These are phyloP conservation scores for Platanus orientalis DNA, from an alignment of 164 flowering plant species.

Conservation along the genomic window DNA sequence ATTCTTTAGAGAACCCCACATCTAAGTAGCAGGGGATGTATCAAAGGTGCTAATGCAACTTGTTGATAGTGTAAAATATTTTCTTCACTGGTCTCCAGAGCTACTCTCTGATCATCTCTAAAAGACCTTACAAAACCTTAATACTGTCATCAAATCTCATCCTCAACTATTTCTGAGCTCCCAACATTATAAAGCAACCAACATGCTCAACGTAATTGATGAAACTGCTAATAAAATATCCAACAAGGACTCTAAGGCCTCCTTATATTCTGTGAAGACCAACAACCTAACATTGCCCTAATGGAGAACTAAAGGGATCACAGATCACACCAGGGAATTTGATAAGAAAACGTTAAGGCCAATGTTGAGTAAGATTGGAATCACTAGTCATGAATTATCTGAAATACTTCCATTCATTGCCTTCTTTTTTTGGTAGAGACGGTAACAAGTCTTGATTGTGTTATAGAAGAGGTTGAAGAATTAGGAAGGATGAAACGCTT, in stretches of 20 bases:
- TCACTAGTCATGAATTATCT: constrained; percentile 83
- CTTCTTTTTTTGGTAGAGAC: constrained; percentile 80
- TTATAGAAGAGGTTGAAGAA: constrained; percentile 82
- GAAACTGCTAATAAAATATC: constrained; percentile 32
- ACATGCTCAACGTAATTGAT: constrained; percentile 43
- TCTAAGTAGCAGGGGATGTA: constrained; percentile 57
- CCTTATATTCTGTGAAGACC: constrained; percentile 52
- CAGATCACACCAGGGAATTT: constrained; percentile 21
- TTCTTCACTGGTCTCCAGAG: constrained; percentile 55
- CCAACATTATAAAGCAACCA: constrained; percentile 29
- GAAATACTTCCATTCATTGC: constrained; percentile 96
- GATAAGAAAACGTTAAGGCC: constrained; percentile 47
- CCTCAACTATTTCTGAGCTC: constrained; percentile 78
- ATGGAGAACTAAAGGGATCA: constrained; percentile 42
- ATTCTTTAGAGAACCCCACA: constrained; percentile 69
- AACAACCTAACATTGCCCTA: constrained; percentile 47
- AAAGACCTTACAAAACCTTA: constrained; percentile 67
- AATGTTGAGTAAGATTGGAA: constrained; percentile 59
- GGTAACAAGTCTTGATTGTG: constrained; percentile 74
- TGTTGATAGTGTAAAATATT: constrained; percentile 53
- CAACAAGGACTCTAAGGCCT: constrained; percentile 12
- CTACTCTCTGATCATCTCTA: constrained; percentile 72
- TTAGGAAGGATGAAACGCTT: constrained; percentile 61
- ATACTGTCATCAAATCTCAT: constrained; percentile 71
- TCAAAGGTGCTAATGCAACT: constrained; percentile 64